Evolutionary conservation across 495 filamentous ascomycete species (phyloP).

Genomic region (Penicillium cosmopolitanum): DNA sequence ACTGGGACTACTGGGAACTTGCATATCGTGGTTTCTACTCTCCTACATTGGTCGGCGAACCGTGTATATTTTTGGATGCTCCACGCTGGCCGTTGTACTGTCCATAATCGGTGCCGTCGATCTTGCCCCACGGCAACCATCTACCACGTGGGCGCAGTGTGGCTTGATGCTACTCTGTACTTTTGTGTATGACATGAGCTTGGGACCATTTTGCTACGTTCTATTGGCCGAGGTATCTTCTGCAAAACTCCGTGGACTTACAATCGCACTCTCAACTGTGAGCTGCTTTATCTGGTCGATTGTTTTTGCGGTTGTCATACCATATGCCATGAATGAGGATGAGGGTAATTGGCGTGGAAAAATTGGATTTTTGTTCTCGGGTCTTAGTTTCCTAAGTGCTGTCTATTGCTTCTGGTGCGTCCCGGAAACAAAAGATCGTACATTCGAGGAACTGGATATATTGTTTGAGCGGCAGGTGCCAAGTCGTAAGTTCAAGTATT

Average conservation of each 20-base stretch:
- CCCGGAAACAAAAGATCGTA: conserved; percentile 64
- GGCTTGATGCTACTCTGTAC: conserved; percentile 61
- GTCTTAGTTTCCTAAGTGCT: conserved; percentile 43
- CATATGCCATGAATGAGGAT: conserved; percentile 68
- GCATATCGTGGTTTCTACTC: conserved; percentile 68
- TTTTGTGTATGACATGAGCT: conserved; percentile 60
- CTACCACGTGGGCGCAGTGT: conserved; percentile 55
- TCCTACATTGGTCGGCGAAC: conserved; percentile 57
- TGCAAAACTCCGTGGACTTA: conserved; percentile 61
- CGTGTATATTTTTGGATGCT: conserved; percentile 57
- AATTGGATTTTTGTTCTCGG: conserved; percentile 68
- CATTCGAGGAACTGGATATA: conserved; percentile 62
- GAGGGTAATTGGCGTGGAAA: conserved; percentile 66
- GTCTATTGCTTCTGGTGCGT: conserved; percentile 58
- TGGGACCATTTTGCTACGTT: conserved; percentile 66
- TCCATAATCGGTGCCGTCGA: conserved; percentile 64
- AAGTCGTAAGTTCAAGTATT: conserved; percentile 33
- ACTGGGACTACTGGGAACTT: conserved; percentile 66
- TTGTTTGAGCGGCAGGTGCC: conserved; percentile 55
- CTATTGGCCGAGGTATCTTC: conserved; percentile 65
- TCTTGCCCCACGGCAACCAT: conserved; percentile 47
- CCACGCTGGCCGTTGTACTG: conserved; percentile 51
- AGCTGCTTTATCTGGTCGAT: conserved; percentile 60
- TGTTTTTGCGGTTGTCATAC: conserved; percentile 65
- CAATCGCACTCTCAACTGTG: conserved; percentile 65